Percentiles rank a stretch among this genome's conserved stretches.
phyloP scores from a whole-genome alignment of 768 basidiomycete genomes.

The Podaxis sp. region DNA sequence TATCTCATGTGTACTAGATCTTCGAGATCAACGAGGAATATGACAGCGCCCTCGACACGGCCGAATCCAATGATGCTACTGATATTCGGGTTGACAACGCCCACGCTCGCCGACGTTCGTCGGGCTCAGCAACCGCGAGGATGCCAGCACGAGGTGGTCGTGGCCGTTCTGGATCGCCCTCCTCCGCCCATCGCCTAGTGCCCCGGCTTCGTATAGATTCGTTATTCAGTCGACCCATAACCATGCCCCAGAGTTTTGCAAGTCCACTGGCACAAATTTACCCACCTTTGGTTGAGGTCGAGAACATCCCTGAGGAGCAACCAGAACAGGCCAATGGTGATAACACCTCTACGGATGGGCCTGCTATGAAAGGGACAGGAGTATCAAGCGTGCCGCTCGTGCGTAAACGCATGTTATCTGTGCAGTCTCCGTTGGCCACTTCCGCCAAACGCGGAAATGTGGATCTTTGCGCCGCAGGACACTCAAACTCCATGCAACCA shows the following conservation, averaged over 20 bases:
- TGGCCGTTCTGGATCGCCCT: constrained; percentile 11
- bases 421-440: constrained; percentile 21
- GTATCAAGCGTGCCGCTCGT: not conserved
- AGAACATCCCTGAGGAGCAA: constrained; percentile 32
- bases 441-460: not conserved
- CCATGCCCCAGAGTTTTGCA: constrained; percentile 29
- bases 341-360: not conserved
- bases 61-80: constrained; percentile 32
- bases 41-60: constrained; percentile 56
- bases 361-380: not conserved
- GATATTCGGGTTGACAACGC: constrained; percentile 17
- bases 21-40: constrained; percentile 78
- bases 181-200: constrained; percentile 22
- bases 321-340: not conserved
- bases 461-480: not conserved
- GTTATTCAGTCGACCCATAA: constrained; percentile 36
- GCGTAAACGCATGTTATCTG: constrained; percentile 23
- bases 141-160: not conserved
- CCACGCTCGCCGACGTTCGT: constrained; percentile 8
- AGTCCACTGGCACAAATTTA: constrained; percentile 78
- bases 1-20: constrained; percentile 41
- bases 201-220: constrained; percentile 46
- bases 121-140: not conserved
- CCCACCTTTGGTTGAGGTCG: constrained; percentile 58
- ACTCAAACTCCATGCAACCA: not conserved